These are phyloP conservation scores for Cercophora newfieldiana DNA, from an alignment of 495 filamentous ascomycete genomes.

Conservation along the genomic window DNA sequence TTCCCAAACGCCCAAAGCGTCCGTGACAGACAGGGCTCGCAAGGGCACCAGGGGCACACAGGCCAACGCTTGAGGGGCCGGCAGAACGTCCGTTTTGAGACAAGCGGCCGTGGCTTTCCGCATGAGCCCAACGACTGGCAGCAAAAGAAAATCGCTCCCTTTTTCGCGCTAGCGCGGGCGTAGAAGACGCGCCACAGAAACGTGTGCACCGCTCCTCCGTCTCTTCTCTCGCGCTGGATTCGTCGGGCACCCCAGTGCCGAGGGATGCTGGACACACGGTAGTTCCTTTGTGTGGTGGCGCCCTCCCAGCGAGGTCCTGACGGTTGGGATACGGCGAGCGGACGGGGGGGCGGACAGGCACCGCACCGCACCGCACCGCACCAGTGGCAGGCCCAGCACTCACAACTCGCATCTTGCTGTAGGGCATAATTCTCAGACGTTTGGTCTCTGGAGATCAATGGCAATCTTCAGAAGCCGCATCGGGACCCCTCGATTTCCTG, in stretches of 20 bases:
- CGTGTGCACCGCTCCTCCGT: constrained; percentile 19
- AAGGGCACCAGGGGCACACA: constrained; percentile 18
- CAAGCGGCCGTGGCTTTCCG: constrained; percentile 28
- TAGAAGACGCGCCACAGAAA: constrained; percentile 23
- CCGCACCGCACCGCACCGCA: too few relatives aligned
- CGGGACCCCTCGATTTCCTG: constrained; percentile 21
- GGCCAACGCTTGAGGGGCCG: constrained; percentile 29
- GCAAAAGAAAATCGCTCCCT: constrained; percentile 20
- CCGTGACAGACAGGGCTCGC: constrained; percentile 28
- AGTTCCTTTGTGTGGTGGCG: neutral
- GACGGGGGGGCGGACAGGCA: neutral
- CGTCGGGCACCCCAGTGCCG: constrained; percentile 4
- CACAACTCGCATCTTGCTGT: neutral
- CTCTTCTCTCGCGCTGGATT: neutral
- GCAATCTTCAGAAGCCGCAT: constrained; percentile 26
- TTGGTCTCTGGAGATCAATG: constrained; percentile 37
- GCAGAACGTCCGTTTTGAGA: constrained; percentile 32
- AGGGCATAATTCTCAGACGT: constrained; percentile 30
- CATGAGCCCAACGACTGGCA: constrained; percentile 29
- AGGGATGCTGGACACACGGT: constrained; percentile 6
- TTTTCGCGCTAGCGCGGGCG: constrained; percentile 22
- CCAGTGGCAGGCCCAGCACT: neutral
- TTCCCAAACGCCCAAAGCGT: constrained; percentile 35
- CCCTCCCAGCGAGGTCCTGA: too few relatives aligned
- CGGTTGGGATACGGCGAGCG: neutral